A percentile compares a stretch with the other conserved stretches of the same genome.
These are phyloP conservation scores for Lobosporangium transversale DNA, from an alignment of 192 early-diverging fungal species.

Conservation along the genomic window DNA sequence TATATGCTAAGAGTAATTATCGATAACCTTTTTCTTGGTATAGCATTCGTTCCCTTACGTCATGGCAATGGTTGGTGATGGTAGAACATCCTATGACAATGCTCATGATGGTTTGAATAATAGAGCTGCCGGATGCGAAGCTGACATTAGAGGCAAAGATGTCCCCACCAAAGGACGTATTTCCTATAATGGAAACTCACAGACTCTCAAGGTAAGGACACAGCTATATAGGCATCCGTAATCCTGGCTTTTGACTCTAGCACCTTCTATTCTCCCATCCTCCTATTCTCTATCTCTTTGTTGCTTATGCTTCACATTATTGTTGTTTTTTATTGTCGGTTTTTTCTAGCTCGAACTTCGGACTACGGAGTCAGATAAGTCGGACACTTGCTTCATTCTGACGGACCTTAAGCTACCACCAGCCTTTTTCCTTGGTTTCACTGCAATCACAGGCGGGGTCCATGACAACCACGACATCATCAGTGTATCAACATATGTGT, in stretches of 20 bases:
- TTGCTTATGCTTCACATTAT: no score
- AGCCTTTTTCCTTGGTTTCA: slow-evolving; percentile 89
- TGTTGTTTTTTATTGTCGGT: no score
- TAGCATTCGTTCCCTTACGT: slow-evolving; percentile 86
- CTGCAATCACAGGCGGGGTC: slow-evolving; percentile 92
- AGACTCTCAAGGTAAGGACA: not conserved
- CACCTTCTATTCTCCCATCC: not conserved
- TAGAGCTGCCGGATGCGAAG: slow-evolving; percentile 72
- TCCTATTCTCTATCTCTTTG: not conserved
- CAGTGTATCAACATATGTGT: slow-evolving; percentile 48
- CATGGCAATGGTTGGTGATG: slow-evolving; percentile 95
- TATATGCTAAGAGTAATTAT: no score
- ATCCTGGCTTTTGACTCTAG: not conserved
- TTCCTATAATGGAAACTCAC: slow-evolving; percentile 71
- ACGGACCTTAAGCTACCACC: slow-evolving; percentile 80
- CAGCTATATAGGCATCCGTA: no score
- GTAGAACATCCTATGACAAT: slow-evolving; percentile 85
- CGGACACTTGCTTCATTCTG: slow-evolving; percentile 86
- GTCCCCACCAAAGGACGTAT: slow-evolving; percentile 76
- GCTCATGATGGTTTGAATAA: slow-evolving; percentile 83
- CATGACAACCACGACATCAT: slow-evolving; percentile 72
- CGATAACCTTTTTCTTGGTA: no score
- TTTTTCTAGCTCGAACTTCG: slow-evolving; percentile 61
- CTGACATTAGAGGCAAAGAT: slow-evolving; percentile 79
- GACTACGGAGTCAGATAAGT: slow-evolving; percentile 65